These are phyloP conservation scores for Hapsidospora chrysogenum DNA, from an alignment of 495 filamentous ascomycete genomes.

Conservation along the genomic window DNA sequence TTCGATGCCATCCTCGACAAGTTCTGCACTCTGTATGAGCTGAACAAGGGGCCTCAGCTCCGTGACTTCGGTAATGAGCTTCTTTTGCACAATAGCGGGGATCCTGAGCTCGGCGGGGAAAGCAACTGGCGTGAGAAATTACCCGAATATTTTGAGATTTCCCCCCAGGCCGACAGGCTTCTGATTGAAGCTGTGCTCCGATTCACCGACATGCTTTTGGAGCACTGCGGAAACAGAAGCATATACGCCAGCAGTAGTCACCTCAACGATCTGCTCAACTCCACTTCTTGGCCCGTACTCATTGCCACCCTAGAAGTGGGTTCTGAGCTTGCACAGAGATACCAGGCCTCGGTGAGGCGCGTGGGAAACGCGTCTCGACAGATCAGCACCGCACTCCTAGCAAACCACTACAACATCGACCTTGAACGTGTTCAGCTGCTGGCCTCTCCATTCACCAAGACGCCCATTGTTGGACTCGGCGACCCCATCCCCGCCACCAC, in stretches of 20 bases:
- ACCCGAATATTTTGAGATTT: conserved; percentile 41
- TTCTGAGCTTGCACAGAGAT: conserved; percentile 75
- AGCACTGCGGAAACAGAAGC: conserved; percentile 94
- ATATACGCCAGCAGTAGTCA: conserved; percentile 83
- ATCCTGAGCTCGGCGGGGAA: conserved; percentile 19
- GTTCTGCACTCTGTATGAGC: conserved; percentile 64
- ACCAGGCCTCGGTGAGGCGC: conserved; percentile 72
- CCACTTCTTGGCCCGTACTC: conserved; percentile 62
- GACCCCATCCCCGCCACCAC: conserved; percentile 25
- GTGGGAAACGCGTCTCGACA: conserved; percentile 35
- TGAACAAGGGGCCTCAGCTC: conserved; percentile 67
- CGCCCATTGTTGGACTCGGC: conserved; percentile 24
- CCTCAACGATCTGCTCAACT: conserved; percentile 74
- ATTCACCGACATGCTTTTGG: conserved; percentile 73
- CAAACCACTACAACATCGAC: conserved; percentile 87
- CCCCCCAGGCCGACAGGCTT: conserved; percentile 56
- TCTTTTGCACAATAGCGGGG: conserved; percentile 33
- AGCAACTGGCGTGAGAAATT: conserved; percentile 25
- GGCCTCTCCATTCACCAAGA: conserved; percentile 66
- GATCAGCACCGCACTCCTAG: conserved; percentile 55
- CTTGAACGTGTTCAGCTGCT: conserved; percentile 74
- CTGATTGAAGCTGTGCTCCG: conserved; percentile 63
- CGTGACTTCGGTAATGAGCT: conserved; percentile 51
- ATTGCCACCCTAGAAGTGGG: conserved; percentile 57
- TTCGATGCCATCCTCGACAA: conserved; percentile 80